phyloP scores from a whole-genome alignment of 139 green algal species.

The Chlamydomonas eustigma region DNA sequence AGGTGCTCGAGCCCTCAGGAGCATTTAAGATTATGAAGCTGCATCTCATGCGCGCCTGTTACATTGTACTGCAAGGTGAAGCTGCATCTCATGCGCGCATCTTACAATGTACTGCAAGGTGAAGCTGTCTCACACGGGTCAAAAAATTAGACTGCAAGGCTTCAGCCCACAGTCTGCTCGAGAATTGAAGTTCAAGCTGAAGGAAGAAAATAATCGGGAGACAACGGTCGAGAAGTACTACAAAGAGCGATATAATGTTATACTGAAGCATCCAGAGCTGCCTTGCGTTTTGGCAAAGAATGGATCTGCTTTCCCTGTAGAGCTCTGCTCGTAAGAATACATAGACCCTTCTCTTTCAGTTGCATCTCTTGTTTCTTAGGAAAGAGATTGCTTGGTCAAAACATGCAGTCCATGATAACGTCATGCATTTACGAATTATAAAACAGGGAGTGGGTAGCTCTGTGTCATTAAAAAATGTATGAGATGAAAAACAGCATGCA shows the following conservation, averaged over 20 bases:
- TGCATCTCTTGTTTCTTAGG: no score
- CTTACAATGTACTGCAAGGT: not conserved
- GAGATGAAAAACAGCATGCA: no score
- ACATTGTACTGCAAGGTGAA: not conserved
- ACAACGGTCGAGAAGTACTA: not conserved
- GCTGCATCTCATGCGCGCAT: not conserved
- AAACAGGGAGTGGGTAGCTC: no score
- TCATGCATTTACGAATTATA: no score
- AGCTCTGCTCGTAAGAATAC: constrained; percentile 13
- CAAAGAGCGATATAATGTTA: constrained; percentile 6
- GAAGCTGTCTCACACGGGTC: not conserved
- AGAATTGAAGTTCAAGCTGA: constrained; percentile 1
- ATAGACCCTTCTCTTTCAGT: no score
- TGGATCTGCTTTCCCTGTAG: not conserved
- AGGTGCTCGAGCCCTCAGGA: no score
- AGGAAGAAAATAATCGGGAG: constrained; percentile 3
- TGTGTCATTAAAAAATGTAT: no score
- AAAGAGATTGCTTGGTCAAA: no score
- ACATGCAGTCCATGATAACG: no score
- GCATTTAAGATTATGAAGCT: not conserved
- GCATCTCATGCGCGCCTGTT: not conserved
- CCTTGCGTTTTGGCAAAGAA: not conserved
- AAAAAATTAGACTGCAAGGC: not conserved
- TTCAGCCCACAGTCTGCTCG: not conserved
- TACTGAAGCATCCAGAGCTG: not conserved